phyloP scores from a whole-genome alignment of 1,284 basidiomycete species.

The Vanrija humicola region DNA sequence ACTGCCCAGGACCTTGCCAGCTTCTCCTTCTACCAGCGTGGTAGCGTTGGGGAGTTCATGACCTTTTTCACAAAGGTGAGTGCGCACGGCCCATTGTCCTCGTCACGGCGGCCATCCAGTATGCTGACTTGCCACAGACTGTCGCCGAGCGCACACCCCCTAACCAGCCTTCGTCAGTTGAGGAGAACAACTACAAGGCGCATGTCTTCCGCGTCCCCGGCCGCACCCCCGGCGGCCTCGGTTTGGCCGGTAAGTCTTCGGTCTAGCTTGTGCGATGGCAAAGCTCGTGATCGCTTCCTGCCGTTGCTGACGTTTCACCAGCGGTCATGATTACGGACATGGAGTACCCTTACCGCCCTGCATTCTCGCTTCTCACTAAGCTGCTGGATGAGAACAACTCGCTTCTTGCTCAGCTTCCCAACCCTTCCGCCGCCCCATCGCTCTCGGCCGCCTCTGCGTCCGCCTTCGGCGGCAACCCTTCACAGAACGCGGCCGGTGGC shows the following conservation, averaged over 20 bases:
- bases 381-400: constrained; percentile 87
- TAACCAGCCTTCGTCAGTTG: constrained; percentile 86
- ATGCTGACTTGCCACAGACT: constrained; percentile 54
- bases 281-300: not conserved
- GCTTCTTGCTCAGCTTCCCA: constrained; percentile 57
- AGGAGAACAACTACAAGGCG: constrained; percentile 91
- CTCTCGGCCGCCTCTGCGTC: constrained; percentile 40
- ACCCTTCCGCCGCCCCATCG: constrained; percentile 37
- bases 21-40: constrained; percentile 91
- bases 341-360: constrained; percentile 94
- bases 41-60: constrained; percentile 82
- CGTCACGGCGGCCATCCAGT: too few species aligned
- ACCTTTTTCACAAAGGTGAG: constrained; percentile 71
- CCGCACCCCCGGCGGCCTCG: constrained; percentile 34
- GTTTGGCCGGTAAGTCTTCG: constrained; percentile 62
- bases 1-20: constrained; percentile 78
- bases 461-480: constrained; percentile 47
- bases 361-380: constrained; percentile 93
- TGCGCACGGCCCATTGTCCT: not conserved
- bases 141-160: constrained; percentile 84
- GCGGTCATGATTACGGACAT: constrained; percentile 91
- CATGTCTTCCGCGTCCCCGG: constrained; percentile 68
- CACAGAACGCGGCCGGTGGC: constrained; percentile 42
- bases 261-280: too few species aligned
- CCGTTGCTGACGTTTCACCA: constrained; percentile 36